These are phyloP conservation scores for Hansenula lynferdii DNA, from an alignment of 1,139 yeast species.

Conservation along the genomic window DNA sequence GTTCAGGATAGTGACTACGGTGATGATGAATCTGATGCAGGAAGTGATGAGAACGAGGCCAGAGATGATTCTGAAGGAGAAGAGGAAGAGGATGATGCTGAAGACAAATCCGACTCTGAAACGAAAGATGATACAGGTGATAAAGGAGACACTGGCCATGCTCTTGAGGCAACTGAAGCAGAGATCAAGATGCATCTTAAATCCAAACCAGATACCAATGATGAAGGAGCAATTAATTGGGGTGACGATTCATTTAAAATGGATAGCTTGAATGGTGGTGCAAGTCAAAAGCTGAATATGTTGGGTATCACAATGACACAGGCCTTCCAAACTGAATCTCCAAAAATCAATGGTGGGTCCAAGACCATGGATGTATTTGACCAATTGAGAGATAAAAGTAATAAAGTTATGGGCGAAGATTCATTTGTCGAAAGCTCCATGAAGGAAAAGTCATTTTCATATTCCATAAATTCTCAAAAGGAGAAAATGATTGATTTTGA, in stretches of 20 bases:
- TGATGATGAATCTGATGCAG: slow-evolving; percentile 22
- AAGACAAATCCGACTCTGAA: slow-evolving; percentile 8
- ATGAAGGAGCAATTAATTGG: slow-evolving; percentile 22
- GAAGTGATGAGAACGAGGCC: slow-evolving; percentile 12
- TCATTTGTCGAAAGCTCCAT: slow-evolving; percentile 9
- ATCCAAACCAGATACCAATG: slow-evolving; percentile 1
- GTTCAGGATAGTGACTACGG: slow-evolving; percentile 23
- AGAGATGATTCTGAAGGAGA: slow-evolving; percentile 10
- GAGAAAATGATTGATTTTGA: slow-evolving; percentile 4
- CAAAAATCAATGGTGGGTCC: slow-evolving; percentile 2
- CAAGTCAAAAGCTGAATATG: slow-evolving; percentile 11
- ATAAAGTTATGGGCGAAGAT: slow-evolving; percentile 7
- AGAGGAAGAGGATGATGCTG: slow-evolving; percentile 11
- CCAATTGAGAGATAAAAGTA: slow-evolving; percentile 9
- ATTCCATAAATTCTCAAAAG: slow-evolving; percentile 3
- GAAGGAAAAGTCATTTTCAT: slow-evolving; percentile 1
- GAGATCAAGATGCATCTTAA: neutral
- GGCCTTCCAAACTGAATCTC: slow-evolving; percentile 16
- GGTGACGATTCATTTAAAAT: slow-evolving; percentile 26
- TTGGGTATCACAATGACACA: slow-evolving; percentile 16
- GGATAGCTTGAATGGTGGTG: slow-evolving; percentile 4
- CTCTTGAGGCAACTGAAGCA: slow-evolving; percentile 5
- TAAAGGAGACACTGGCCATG: slow-evolving; percentile 3
- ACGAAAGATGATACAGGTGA: neutral
- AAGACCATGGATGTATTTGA: slow-evolving; percentile 13